Conservation (phyloP, 306 rosid genomes). For the Vigna trinervia region DNA sequence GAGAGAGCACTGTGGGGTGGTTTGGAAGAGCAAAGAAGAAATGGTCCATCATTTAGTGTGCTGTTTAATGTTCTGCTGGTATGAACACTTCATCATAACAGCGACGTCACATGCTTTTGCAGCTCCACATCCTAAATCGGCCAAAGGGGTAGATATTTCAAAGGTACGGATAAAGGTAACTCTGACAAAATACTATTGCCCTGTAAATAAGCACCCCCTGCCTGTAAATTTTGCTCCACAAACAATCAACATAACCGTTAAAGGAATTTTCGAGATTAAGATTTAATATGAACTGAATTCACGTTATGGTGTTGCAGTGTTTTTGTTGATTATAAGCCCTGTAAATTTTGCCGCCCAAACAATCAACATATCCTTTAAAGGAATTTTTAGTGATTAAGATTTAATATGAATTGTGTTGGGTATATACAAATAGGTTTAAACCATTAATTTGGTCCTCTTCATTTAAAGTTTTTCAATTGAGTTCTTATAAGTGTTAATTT, state of each 20-base stretch:
- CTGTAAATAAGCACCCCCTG: not conserved
- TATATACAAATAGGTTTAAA: too few relatives aligned
- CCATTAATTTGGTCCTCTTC: too few relatives aligned
- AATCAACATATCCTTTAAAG: too few relatives aligned
- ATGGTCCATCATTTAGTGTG: conserved; percentile 40
- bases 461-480: too few relatives aligned
- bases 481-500: too few relatives aligned
- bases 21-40: conserved; percentile 23
- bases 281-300: too few relatives aligned
- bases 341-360: too few relatives aligned
- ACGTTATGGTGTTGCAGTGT: too few relatives aligned
- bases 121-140: conserved; percentile 29
- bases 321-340: too few relatives aligned
- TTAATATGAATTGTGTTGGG: too few relatives aligned
- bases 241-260: conserved; percentile 26
- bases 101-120: conserved; percentile 43
- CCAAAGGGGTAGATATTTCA: conserved; percentile 45
- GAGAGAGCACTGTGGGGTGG: conserved; percentile 23
- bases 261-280: not conserved
- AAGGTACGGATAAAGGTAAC: not conserved
- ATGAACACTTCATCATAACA: conserved; percentile 35
- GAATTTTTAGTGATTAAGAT: too few relatives aligned
- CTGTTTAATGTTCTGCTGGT: conserved; percentile 30
- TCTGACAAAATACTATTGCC: conserved; percentile 2
- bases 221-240: not conserved